A percentile compares a stretch with the other conserved stretches of the same genome.
Evolutionary conservation across 768 basidiomycete species (phyloP).

Genomic region (Mrakia gelida): DNA sequence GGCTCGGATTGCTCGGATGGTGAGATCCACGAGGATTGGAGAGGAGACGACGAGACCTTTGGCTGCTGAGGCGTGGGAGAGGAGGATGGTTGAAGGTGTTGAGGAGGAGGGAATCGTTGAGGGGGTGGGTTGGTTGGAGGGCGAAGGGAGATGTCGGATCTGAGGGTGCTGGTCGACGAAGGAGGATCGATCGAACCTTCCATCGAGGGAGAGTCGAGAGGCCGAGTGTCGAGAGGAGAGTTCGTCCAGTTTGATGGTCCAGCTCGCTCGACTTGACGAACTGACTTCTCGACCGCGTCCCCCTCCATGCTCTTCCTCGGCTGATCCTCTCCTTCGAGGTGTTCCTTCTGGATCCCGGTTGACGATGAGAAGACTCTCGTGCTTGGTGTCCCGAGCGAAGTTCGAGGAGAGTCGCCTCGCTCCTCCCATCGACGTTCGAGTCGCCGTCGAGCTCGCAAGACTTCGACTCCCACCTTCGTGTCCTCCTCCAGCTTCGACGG

Average conservation of each 20-base stretch:
- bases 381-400: not conserved
- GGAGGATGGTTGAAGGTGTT: slow-evolving; percentile 11
- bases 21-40: not conserved
- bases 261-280: not conserved
- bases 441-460: not conserved
- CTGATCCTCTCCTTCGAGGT: not conserved
- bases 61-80: not conserved
- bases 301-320: not conserved
- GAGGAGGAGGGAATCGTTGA: not conserved
- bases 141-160: not conserved
- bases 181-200: not conserved
- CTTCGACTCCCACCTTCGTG: not conserved
- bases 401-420: not conserved
- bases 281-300: not conserved
- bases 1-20: not conserved
- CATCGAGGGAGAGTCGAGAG: not conserved
- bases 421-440: slow-evolving; percentile 1
- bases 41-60: not conserved
- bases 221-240: not conserved
- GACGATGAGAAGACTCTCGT: not conserved
- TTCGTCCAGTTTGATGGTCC: not conserved
- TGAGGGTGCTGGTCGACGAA: not conserved
- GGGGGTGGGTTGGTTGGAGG: not conserved
- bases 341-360: not conserved
- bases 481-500: not conserved